Percentiles rank a stretch among this genome's conserved stretches.
These are phyloP conservation scores for Eucalyptus coolabah DNA, from an alignment of 345 rosid genomes.

Conservation along the genomic window DNA sequence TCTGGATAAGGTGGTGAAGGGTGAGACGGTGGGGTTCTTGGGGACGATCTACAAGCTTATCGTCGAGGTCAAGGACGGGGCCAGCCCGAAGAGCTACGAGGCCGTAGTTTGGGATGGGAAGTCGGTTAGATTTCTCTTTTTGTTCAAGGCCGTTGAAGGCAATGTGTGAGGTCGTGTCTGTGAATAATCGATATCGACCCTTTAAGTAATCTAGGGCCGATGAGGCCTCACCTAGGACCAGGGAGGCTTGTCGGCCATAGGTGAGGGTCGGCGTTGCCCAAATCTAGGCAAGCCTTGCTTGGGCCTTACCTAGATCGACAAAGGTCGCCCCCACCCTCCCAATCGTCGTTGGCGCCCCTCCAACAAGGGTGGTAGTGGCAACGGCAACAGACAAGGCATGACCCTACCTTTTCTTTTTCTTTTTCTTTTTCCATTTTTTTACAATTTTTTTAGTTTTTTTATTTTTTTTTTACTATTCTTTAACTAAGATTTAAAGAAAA, in stretches of 20 bases:
- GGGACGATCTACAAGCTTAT: slow-evolving; percentile 36
- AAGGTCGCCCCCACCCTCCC: too few species aligned
- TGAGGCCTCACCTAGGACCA: too few species aligned
- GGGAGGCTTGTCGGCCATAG: too few species aligned
- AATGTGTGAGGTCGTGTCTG: background rate
- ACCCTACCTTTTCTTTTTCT: too few species aligned
- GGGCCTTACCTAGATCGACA: rapidly evolving
- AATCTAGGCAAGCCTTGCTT: too few species aligned
- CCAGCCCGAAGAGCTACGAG: slow-evolving; percentile 1
- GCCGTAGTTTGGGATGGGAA: slow-evolving; percentile 42
- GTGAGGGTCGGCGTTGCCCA: too few species aligned
- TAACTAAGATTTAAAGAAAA: too few species aligned
- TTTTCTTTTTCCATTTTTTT: too few species aligned
- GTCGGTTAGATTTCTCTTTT: slow-evolving; percentile 24
- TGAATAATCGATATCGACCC: background rate
- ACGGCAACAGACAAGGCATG: rapidly evolving
- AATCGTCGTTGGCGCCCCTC: rapidly evolving
- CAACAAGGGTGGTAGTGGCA: rapidly evolving
- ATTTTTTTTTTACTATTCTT: too few species aligned
- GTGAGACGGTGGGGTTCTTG: slow-evolving; percentile 37
- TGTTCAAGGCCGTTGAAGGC: slow-evolving; percentile 12
- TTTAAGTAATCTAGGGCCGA: background rate
- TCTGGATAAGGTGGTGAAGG: slow-evolving; percentile 15
- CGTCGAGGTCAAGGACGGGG: slow-evolving; percentile 1
- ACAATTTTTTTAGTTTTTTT: rapidly evolving